Conservation (phyloP, 2,329 filamentous ascomycete genomes). For the Aspergillus texensis region DNA sequence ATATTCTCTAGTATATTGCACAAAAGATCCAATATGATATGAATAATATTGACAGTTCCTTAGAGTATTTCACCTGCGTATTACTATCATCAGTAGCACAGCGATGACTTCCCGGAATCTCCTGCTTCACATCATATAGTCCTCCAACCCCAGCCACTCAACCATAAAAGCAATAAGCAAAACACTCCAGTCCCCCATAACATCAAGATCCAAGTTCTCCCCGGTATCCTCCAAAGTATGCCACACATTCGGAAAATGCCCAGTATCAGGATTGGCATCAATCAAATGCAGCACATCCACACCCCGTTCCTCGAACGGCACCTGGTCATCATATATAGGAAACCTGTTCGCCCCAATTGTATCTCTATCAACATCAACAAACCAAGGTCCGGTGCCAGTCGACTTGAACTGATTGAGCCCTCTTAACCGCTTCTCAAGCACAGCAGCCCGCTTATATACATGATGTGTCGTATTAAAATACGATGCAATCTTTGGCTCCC, state of each 20-base stretch:
- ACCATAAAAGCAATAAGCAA: constrained; percentile 81
- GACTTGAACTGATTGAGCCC: not conserved
- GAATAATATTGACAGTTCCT: not conserved
- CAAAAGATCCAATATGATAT: not conserved
- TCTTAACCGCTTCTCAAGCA: constrained; percentile 72
- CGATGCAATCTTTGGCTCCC: constrained; percentile 71
- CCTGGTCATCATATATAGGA: constrained; percentile 78
- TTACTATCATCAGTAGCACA: no score
- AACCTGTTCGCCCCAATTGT: constrained; percentile 33
- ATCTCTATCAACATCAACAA: constrained; percentile 64
- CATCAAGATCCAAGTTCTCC: constrained; percentile 76
- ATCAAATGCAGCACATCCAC: constrained; percentile 90
- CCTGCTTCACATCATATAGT: constrained; percentile 39
- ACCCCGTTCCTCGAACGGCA: constrained; percentile 83
- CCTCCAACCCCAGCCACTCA: constrained; percentile 87
- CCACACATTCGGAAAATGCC: constrained; percentile 76
- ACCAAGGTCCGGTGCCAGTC: constrained; percentile 53
- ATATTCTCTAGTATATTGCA: not conserved
- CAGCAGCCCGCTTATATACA: constrained; percentile 79
- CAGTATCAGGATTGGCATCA: constrained; percentile 57
- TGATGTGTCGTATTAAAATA: constrained; percentile 90
- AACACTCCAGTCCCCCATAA: constrained; percentile 82
- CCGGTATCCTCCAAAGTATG: constrained; percentile 82
- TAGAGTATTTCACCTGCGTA: not conserved
- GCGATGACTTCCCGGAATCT: no score